A percentile compares a stretch with the other conserved stretches of the same genome.
Evolutionary conservation across 371 early-diverging fungal genomes (phyloP).

Genomic region (Apophysomyces ossiformis): DNA sequence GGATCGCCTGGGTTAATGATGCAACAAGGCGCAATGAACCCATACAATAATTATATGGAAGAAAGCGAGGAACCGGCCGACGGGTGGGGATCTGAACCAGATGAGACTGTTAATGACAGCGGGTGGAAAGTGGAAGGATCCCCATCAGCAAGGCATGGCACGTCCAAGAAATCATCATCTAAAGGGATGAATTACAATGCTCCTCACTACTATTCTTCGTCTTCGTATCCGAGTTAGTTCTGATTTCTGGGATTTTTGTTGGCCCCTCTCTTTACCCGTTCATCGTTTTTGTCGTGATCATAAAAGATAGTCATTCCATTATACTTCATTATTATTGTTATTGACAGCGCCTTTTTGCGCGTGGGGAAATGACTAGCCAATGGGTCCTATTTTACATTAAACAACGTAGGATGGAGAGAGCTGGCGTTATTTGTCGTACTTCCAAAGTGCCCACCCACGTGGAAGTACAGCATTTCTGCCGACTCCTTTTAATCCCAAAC

Average conservation of each 20-base stretch:
- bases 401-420: too few relatives aligned
- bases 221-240: constrained; percentile 4
- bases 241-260: neutral
- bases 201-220: constrained; percentile 5
- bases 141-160: neutral
- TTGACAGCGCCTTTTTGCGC: too few relatives aligned
- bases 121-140: constrained; percentile 4
- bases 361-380: too few relatives aligned
- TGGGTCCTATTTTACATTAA: too few relatives aligned
- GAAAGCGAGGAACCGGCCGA: neutral
- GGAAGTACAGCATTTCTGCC: too few relatives aligned
- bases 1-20: constrained; percentile 8
- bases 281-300: constrained; percentile 8
- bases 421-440: too few relatives aligned
- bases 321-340: too few relatives aligned
- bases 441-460: too few relatives aligned
- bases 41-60: constrained; percentile 5
- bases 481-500: too few relatives aligned
- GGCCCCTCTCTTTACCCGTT: neutral
- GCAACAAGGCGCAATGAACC: neutral
- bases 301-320: constrained; percentile 4
- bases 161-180: neutral
- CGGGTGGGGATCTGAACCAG: constrained; percentile 4
- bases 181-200: constrained; percentile 6
- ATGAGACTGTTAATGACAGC: constrained; percentile 1